Conservation (phyloP, 257 asterid genomes). For the Salvia hispanica region DNA sequence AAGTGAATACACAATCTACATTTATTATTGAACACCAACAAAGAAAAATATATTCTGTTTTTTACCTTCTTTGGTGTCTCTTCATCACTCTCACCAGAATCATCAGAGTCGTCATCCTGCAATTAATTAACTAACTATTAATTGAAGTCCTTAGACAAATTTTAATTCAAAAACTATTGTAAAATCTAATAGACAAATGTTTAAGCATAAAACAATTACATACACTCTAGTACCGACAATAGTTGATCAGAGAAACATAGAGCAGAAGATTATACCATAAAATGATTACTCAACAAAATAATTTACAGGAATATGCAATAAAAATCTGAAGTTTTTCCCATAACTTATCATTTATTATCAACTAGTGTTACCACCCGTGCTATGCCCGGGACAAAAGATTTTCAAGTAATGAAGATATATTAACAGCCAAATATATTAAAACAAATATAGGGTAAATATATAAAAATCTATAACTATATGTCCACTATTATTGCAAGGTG, state of each 20-base stretch:
- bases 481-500: neutral
- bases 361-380: too few species aligned
- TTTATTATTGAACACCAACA: neutral
- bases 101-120: constrained; percentile 58
- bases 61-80: constrained; percentile 87
- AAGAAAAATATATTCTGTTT: neutral
- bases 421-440: too few species aligned
- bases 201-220: neutral
- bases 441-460: neutral
- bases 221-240: neutral
- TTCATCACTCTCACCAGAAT: constrained; percentile 63
- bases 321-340: neutral
- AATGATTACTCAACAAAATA: neutral
- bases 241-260: neutral
- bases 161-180: neutral
- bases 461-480: neutral
- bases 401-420: too few species aligned
- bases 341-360: neutral
- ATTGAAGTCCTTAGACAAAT: neutral
- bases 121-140: constrained; percentile 5
- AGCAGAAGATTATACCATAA: neutral
- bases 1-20: neutral
- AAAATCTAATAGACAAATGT: neutral
- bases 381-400: too few species aligned
- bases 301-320: neutral